Evolutionary conservation across 331 rosid genomes (phyloP).

Genomic region (Erythrophleum ivorense): DNA sequence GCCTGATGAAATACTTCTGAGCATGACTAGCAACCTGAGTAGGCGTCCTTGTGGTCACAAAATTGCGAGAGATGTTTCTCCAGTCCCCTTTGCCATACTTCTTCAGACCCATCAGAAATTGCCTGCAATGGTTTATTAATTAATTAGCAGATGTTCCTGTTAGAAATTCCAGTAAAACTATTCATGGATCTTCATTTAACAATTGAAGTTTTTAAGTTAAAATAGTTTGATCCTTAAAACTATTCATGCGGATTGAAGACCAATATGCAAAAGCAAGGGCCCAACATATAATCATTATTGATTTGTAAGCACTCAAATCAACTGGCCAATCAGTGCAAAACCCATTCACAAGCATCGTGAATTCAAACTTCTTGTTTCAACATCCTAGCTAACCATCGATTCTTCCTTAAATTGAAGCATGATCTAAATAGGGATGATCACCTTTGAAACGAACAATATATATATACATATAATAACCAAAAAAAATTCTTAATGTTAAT

Average conservation of each 20-base stretch:
- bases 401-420: constrained; percentile 1
- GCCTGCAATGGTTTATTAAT: constrained; percentile 50
- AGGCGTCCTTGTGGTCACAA: constrained; percentile 72
- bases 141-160: constrained; percentile 27
- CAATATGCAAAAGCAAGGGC: constrained; percentile 13
- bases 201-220: neutral
- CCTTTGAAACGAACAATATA: neutral
- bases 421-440: neutral
- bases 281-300: constrained; percentile 25
- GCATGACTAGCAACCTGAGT: constrained; percentile 89
- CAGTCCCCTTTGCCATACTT: constrained; percentile 90
- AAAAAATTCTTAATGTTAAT: neutral
- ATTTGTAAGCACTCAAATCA: neutral
- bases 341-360: neutral
- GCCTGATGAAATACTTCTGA: constrained; percentile 80
- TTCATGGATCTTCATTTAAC: neutral
- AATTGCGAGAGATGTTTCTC: constrained; percentile 76
- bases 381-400: neutral
- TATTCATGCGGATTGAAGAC: neutral
- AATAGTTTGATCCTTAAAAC: neutral
- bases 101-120: constrained; percentile 80
- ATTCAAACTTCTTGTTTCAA: constrained; percentile 8
- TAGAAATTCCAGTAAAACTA: neutral
- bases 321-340: constrained; percentile 9
- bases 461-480: neutral